Base-by-base conservation (phyloP, 2,329 filamentous ascomycete species). In the Talaromyces sp. region DNA sequence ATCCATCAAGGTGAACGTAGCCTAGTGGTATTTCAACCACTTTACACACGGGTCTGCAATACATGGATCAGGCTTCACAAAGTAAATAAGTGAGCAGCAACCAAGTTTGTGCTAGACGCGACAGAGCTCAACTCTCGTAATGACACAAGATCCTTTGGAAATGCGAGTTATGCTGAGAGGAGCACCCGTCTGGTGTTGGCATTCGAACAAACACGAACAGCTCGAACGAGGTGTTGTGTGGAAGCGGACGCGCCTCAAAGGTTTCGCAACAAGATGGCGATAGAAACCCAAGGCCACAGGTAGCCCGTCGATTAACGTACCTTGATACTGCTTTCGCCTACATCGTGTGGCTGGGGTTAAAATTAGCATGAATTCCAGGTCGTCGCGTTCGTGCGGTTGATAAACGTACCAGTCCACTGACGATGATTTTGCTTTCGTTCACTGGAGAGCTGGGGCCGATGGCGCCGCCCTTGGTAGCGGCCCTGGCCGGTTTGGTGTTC, bases 271-370 rank as follows among this genome's bases (percentile, higher is more conserved):
- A 75, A 80, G 74, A 80, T 81, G 85, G 84, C 86, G 86, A 89
- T 84, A 80, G 84, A 86, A 88, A 83, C 86, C 86, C 86, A 83
- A 84, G 82, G 86, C 78, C 24, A 27, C 26, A 31, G 24, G 75
- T 80, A 73, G 80, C 87, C 88, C 88, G 83, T 89, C 86, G 83
- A 87, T 92, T 89, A 92, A 99, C 95, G 96, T 99, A 99, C 95
- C 95, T 99, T 98, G 83, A 99, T 96, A 88, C 96, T 91, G 82
- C 82, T 82, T 85, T 98, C 93, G 81, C 87, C 91, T 79, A 99
- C 92, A 87, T 99, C 95, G 82, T 89, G 88, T 77, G 95, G 95
- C 91, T 98, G 68, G 35, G 17, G 59, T 19, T 9, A 27, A n/a
- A n/a, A 56, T 89, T 81, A 89, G 84, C 64, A 51, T 58, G 31